A percentile compares a stretch with the other conserved stretches of the same genome.
Conservation (phyloP, 345 rosid genomes). For the Theobroma cacao region DNA sequence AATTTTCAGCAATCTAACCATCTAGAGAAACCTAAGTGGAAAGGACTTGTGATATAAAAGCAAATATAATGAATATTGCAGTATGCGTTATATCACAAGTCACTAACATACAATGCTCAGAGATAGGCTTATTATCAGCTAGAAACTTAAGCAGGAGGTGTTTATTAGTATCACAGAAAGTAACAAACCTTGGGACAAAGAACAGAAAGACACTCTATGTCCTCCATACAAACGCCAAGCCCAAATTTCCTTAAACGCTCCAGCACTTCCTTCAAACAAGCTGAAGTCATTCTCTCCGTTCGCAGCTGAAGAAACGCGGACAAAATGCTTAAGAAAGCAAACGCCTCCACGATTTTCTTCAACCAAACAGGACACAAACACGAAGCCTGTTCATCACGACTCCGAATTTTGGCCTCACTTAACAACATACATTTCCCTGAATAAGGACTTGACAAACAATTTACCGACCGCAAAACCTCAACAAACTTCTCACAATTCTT, state of each 20-base stretch:
- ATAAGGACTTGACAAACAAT: slow-evolving; percentile 54
- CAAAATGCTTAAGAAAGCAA: slow-evolving; percentile 61
- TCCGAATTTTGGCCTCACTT: slow-evolving; percentile 20
- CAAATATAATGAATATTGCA: background rate
- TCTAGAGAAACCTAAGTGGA: background rate
- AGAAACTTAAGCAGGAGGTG: background rate
- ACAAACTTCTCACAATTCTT: slow-evolving; percentile 54
- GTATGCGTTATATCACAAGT: background rate
- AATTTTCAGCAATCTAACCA: background rate
- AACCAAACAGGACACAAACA: slow-evolving; percentile 85
- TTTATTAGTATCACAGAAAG: background rate
- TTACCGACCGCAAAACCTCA: slow-evolving; percentile 57
- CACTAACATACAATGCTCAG: background rate
- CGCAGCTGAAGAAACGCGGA: slow-evolving; percentile 42
- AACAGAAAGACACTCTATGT: slow-evolving; percentile 60
- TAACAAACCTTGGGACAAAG: slow-evolving; percentile 68
- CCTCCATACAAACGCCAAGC: slow-evolving; percentile 44
- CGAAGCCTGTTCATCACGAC: slow-evolving; percentile 1
- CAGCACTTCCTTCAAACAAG: slow-evolving; percentile 47
- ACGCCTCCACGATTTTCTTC: slow-evolving; percentile 59
- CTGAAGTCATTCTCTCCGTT: slow-evolving; percentile 34
- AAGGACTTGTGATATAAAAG: background rate
- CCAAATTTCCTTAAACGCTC: slow-evolving; percentile 47
- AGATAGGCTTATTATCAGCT: background rate
- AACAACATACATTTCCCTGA: slow-evolving; percentile 52